Evolutionary conservation across 2,329 filamentous ascomycete genomes (phyloP), one percentile per base, ranked within the genome.

Genomic region (Fusarium agapanthi): DNA sequence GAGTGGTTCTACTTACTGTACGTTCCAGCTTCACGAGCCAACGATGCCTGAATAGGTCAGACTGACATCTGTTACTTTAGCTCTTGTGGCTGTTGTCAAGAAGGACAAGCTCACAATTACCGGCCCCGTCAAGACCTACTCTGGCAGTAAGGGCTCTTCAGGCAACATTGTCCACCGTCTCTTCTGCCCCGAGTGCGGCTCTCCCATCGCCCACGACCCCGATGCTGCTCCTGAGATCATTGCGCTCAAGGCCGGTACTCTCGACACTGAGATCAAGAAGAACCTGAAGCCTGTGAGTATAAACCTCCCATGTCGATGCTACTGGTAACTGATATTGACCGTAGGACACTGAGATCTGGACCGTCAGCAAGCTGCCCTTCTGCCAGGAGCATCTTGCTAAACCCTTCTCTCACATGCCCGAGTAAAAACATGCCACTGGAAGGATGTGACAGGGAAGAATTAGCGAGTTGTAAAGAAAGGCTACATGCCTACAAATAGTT

Each of bases 201-300:
- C 89, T 22, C 90, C 90, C 68, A 91, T 92, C 76, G 90, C 90
- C 67, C 90, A 92, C 81, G 90, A 92, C 81, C 90, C 90, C 32
- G 90, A 92, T 65, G 88, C 88, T n/a, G 89, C 90, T n/a, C 90
- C 90, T 40, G 86, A 88, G 72, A 92, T 92, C 82, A 92, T 92
- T 75, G 90, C 90, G 69, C 81, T 92, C 79, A 92, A 92, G 88
- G 90, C 86, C 38, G 90, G 90, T 65, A 90, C 89, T 28, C 84
- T 92, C 57, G 88, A 89, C 75, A 81, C 81, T 3, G 89, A 91
- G 79, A 86, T 91, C 77, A 92, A 92, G 89, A 89, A 91, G 87
- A 87, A 80, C 41, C 83, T 92, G 74, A 91, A 92, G 86, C 90
- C 90, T 61, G 87, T 89, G 76, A 74, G 86, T 83, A 28, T 40